phyloP scores from a whole-genome alignment of 768 basidiomycete genomes.

The Naganishia vishniacii region DNA sequence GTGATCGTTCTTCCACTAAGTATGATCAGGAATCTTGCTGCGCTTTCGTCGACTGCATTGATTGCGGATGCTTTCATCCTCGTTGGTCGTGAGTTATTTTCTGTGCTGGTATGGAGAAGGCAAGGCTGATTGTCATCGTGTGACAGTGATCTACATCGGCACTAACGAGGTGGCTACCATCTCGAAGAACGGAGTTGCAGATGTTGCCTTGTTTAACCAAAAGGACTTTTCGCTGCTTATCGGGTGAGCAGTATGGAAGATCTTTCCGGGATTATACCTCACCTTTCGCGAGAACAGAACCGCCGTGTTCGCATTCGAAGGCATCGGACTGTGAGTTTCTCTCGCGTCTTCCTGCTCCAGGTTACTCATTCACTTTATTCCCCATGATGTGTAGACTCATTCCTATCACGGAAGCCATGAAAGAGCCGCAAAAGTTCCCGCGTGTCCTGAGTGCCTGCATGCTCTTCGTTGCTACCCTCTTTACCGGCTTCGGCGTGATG shows the following conservation, averaged over 20 bases:
- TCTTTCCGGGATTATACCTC: slow-evolving; percentile 37
- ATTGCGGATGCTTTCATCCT: slow-evolving; percentile 93
- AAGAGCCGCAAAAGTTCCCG: slow-evolving; percentile 89
- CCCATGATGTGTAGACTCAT: slow-evolving; percentile 68
- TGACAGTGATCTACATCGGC: slow-evolving; percentile 49
- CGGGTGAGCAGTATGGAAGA: slow-evolving; percentile 57
- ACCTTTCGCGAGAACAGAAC: slow-evolving; percentile 55
- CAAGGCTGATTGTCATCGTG: too few species aligned
- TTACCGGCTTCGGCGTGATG: slow-evolving; percentile 79
- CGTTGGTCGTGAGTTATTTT: slow-evolving; percentile 63
- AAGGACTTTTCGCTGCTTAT: slow-evolving; percentile 86
- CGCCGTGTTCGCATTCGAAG: slow-evolving; percentile 97
- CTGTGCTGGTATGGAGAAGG: too few species aligned
- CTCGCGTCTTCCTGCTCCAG: background rate
- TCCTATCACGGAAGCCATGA: slow-evolving; percentile 96
- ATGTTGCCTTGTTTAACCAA: slow-evolving; percentile 78
- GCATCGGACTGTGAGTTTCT: slow-evolving; percentile 69
- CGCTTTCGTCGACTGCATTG: slow-evolving; percentile 83
- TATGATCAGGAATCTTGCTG: slow-evolving; percentile 87
- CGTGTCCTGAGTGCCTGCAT: slow-evolving; percentile 81
- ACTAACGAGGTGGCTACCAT: slow-evolving; percentile 74
- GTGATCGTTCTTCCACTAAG: slow-evolving; percentile 83
- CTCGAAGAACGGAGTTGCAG: slow-evolving; percentile 63
- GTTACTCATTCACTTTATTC: slow-evolving; percentile 7
- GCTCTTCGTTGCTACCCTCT: slow-evolving; percentile 74